These are phyloP conservation scores for Podospora bellae-mahoneyi DNA, from an alignment of 495 filamentous ascomycete species.

Conservation along the genomic window DNA sequence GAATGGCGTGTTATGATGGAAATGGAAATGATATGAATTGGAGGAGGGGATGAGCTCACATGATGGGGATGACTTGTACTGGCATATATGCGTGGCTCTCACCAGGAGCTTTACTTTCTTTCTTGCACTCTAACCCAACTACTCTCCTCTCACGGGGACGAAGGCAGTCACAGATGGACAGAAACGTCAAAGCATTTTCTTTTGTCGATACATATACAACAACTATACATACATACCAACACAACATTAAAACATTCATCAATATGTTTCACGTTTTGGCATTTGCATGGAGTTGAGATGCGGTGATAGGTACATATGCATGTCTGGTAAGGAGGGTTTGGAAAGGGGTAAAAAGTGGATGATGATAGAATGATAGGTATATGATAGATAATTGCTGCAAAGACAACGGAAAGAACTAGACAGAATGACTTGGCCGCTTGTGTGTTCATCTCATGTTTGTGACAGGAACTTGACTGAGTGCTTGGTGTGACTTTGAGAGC, in stretches of 20 bases:
- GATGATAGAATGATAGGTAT: not conserved
- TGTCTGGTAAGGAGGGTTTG: not conserved
- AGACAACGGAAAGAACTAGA: not conserved
- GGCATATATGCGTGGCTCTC: not conserved
- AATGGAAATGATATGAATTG: not conserved
- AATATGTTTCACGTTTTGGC: not conserved
- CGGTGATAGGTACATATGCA: not conserved
- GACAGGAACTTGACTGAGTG: not conserved
- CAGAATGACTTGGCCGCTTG: no score
- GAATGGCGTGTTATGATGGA: not conserved
- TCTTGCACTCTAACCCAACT: not conserved
- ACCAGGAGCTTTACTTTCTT: not conserved
- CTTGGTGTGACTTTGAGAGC: not conserved
- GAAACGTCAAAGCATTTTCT: not conserved
- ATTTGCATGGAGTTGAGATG: not conserved
- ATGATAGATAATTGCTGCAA: not conserved
- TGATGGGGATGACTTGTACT: not conserved
- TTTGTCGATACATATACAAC: constrained; percentile 5
- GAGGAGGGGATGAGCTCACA: not conserved
- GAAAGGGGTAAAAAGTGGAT: not conserved
- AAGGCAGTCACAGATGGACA: not conserved
- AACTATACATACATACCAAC: not conserved
- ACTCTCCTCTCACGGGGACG: not conserved
- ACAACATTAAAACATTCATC: not conserved
- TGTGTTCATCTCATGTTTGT: not conserved